Percentiles rank a stretch among this genome's conserved stretches.
Evolutionary conservation across 805 yeast species (phyloP).

Genomic region (Candida nemodendra): DNA sequence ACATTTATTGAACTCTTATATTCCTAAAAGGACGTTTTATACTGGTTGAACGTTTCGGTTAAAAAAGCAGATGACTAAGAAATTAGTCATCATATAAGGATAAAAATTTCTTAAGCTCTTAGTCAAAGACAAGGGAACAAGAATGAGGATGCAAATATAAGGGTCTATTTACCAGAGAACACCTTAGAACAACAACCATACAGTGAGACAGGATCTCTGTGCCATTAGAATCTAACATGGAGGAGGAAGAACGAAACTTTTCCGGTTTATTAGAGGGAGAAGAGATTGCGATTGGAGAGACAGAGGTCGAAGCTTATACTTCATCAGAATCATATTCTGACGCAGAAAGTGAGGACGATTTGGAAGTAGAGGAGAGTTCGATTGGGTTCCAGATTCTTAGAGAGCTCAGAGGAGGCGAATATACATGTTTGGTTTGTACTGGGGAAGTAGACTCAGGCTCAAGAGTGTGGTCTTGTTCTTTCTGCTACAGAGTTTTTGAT

Average conservation of each 20-base stretch:
- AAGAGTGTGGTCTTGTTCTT: constrained; percentile 73
- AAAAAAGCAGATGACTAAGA: too few relatives aligned
- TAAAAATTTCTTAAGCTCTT: too few relatives aligned
- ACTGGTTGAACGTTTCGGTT: constrained; percentile 2
- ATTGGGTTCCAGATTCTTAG: constrained; percentile 41
- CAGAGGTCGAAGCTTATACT: too few relatives aligned
- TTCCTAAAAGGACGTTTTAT: background rate
- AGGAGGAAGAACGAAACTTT: constrained; percentile 1
- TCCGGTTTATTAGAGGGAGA: too few relatives aligned
- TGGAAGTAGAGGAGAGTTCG: constrained; percentile 4
- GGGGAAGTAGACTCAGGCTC: constrained; percentile 69
- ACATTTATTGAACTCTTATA: background rate
- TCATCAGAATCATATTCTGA: constrained; percentile 4
- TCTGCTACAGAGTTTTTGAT: constrained; percentile 83
- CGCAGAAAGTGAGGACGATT: constrained; percentile 5
- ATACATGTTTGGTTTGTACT: constrained; percentile 86
- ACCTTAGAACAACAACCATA: too few relatives aligned
- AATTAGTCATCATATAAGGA: too few relatives aligned
- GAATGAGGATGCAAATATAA: too few relatives aligned
- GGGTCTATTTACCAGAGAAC: too few relatives aligned
- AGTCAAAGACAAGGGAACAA: background rate
- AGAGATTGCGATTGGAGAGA: too few relatives aligned
- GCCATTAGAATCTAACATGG: too few relatives aligned
- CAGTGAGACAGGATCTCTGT: too few relatives aligned
- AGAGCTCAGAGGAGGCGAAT: constrained; percentile 67